Evolutionary conservation across 768 basidiomycete genomes (phyloP), one percentile per base, ranked within the genome.

Genomic region (Lyophyllum decastes): DNA sequence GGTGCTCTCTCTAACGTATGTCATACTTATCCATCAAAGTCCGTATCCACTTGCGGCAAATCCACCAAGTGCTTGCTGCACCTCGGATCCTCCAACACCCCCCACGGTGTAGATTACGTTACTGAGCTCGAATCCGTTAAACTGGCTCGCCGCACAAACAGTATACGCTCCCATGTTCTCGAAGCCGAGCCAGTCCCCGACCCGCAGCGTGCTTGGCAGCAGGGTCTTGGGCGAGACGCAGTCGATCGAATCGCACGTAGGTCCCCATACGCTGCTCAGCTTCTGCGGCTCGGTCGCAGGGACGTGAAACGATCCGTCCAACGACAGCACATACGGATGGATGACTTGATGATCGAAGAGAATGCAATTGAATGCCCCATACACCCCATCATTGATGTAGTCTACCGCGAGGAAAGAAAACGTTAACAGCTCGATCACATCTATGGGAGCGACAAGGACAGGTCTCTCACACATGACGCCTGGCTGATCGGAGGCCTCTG

Each of bases 371-470:
- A 95, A 95, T 21, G 94, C 87, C 50, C 96, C 95, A 72, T 99
- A 99, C 40, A 99, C 94, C 44, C 97, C 97, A 72, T 98, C 96
- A 76, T 98, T 98, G 83, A 98, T 94, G 79, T 98, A 98, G 79
- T 98, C 95, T 97, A 72, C 33, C 34, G 27, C 38, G 27, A 62
- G 41, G 53, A 58, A 55, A 58, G 55, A 54, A 53, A 50, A 66
- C 22, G 54, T 58, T 48, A 61, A 41, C 17, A 51, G n/a, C 14
- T 50, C 43, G 35, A 53, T 54, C 47, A 58, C 22, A n/a, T n/a
- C n/a, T 4, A 41, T 30, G 19, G 27, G 16, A 35, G 54, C 34
- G 26, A 46, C n/a, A 34, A n/a, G 35, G 58, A 58, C 24, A 41
- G 16, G 17, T 83, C 95, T 83, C 95, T 72, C 75, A 97, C 95